Evolutionary conservation across 768 basidiomycete genomes (phyloP), one percentile per base, ranked within the genome.

Genomic region (Lanmaoa rubissima): DNA sequence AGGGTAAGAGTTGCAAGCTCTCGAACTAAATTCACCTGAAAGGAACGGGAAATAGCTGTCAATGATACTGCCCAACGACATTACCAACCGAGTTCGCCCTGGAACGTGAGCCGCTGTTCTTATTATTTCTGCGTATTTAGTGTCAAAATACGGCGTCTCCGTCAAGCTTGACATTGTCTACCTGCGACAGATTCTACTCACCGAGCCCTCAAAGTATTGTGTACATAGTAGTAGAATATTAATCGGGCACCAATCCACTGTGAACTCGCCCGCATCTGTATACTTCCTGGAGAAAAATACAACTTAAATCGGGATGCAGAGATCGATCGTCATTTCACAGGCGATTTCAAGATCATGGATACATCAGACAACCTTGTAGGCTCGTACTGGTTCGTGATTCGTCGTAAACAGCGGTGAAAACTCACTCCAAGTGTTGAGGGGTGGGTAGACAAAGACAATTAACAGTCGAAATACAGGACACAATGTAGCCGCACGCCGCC

Each of bases 391-490:
- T 47, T 11, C 21, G n/a, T 31, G 17, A 12, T 38, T 39, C 19
- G 47, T 21, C 21, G 32, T 40, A 35, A 43, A 42, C 6, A n/a
- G 44, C 12, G 17, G 34, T 36, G 19, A 49, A 31, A 17, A 53
- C 40, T 58, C 53, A 38, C 44, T 43, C 51, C 19, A 34, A 50
- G 31, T 35, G 44, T 51, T 24, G 48, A 39, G 28, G 21, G 36
- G 48, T 38, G 53, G 45, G 28, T 39, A 50, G 49, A 55, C 56
- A 55, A 61, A 64, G 58, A 59, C 59, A 45, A 57, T 66, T 60
- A 54, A 58, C 50, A 51, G 21, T 67, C 52, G 63, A 64, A 47
- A 59, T 58, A 67, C 61, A 67, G 44, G 52, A 70, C 55, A 73
- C 46, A 69, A 49, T 48, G 51, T 55, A 68, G 54, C 43, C 61